Conservation (phyloP, 2,329 filamentous ascomycete genomes). For the Elsinoe fawcettii region DNA sequence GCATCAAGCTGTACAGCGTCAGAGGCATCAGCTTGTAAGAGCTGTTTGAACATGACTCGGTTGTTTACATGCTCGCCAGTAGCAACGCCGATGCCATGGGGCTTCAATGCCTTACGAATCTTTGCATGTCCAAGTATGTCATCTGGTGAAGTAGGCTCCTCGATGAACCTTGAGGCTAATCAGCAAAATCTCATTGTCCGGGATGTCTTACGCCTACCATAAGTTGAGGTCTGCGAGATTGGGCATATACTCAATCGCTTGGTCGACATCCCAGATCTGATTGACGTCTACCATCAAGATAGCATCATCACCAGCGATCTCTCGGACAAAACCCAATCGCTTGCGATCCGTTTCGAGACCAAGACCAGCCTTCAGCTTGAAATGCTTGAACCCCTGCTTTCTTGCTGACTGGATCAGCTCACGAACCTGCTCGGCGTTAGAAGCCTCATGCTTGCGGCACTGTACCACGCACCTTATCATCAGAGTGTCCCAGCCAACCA, state of each 20-base stretch:
- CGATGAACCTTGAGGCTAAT: slow-evolving; percentile 56
- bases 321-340: slow-evolving; percentile 63
- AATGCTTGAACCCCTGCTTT: slow-evolving; percentile 68
- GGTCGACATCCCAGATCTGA: slow-evolving; percentile 79
- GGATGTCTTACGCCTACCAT: slow-evolving; percentile 44
- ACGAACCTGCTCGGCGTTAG: slow-evolving; percentile 63
- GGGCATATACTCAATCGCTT: slow-evolving; percentile 81
- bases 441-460: not conserved
- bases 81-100: slow-evolving; percentile 71
- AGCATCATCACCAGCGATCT: slow-evolving; percentile 77
- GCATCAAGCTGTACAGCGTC: slow-evolving; percentile 87
- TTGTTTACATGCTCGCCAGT: slow-evolving; percentile 96
- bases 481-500: slow-evolving; percentile 56
- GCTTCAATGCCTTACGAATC: slow-evolving; percentile 68
- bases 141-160: slow-evolving; percentile 85
- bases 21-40: slow-evolving; percentile 69
- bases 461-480: not conserved
- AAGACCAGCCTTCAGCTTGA: slow-evolving; percentile 83
- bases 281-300: slow-evolving; percentile 90
- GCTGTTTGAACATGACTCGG: slow-evolving; percentile 87
- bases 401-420: slow-evolving; percentile 64
- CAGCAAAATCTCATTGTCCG: not conserved
- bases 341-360: slow-evolving; percentile 63
- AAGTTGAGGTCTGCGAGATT: slow-evolving; percentile 73
- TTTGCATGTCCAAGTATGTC: slow-evolving; percentile 83